These are phyloP conservation scores for Leptomonas seymouri DNA, from an alignment of 208 protist genomes.

Conservation along the genomic window DNA sequence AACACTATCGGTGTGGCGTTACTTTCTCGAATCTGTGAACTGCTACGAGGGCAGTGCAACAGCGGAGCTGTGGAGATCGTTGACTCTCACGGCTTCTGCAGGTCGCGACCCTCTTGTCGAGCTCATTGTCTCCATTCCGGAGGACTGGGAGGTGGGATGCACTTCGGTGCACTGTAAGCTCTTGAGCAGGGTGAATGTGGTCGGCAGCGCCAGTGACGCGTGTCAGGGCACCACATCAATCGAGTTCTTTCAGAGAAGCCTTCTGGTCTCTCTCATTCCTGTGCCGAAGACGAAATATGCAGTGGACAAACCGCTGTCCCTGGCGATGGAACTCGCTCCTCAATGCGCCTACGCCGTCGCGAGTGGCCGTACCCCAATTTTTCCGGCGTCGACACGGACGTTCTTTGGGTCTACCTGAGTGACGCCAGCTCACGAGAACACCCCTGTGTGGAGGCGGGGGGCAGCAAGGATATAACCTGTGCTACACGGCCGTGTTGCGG, in stretches of 20 bases:
- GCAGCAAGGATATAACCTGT: too few relatives aligned
- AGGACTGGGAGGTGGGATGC: conserved; percentile 24
- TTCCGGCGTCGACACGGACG: too few relatives aligned
- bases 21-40: conserved; percentile 11
- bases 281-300: not conserved
- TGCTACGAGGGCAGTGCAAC: conserved; percentile 25
- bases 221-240: not conserved
- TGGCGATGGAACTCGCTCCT: too few relatives aligned
- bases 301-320: not conserved
- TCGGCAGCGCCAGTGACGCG: not conserved
- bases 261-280: conserved; percentile 2
- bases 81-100: not conserved
- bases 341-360: not conserved
- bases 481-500: too few relatives aligned
- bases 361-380: not conserved
- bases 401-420: too few relatives aligned
- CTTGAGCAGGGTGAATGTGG: not conserved
- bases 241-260: not conserved
- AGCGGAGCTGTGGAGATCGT: conserved; percentile 15
- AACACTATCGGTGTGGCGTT: conserved; percentile 16
- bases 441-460: too few relatives aligned
- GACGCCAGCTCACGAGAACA: too few relatives aligned
- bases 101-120: conserved; percentile 16
- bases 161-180: conserved; percentile 12
- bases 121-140: conserved; percentile 3